phyloP scores from a whole-genome alignment of 805 yeast genomes.

The Saturnispora gosingensis region DNA sequence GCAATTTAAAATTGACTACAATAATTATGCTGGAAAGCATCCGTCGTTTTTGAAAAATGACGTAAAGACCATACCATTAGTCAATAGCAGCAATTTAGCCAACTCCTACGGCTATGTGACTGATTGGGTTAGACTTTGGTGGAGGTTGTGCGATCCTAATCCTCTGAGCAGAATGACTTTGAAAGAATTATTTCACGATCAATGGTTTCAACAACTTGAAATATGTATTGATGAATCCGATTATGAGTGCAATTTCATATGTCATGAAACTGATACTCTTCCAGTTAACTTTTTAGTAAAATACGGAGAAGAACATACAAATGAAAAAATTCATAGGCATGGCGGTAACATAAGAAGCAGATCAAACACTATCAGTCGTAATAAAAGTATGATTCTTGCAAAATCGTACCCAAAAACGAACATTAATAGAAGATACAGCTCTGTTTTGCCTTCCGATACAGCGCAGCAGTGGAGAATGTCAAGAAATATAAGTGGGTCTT shows the following conservation, averaged over 20 bases:
- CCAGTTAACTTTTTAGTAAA: slow-evolving; percentile 3
- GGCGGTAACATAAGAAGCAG: slow-evolving; percentile 4
- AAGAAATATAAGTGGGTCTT: neutral
- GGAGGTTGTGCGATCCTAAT: slow-evolving; percentile 66
- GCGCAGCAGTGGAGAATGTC: neutral
- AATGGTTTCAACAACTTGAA: slow-evolving; percentile 53
- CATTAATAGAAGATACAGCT: neutral
- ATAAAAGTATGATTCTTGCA: neutral
- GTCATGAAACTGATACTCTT: slow-evolving; percentile 7
- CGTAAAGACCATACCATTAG: slow-evolving; percentile 42
- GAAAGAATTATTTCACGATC: slow-evolving; percentile 46
- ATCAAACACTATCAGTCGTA: neutral
- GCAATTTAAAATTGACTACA: slow-evolving; percentile 38
- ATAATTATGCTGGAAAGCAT: slow-evolving; percentile 32
- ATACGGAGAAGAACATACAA: slow-evolving; percentile 1
- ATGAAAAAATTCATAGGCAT: slow-evolving; percentile 3
- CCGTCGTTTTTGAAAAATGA: slow-evolving; percentile 41
- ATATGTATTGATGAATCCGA: slow-evolving; percentile 45
- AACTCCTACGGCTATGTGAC: slow-evolving; percentile 16
- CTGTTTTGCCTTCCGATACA: neutral
- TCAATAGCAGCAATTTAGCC: slow-evolving; percentile 25
- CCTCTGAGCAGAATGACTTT: slow-evolving; percentile 44
- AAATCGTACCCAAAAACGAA: neutral
- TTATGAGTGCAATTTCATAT: slow-evolving; percentile 21
- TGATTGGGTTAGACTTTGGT: slow-evolving; percentile 28